Conservation (phyloP, 2,329 filamentous ascomycete species). For the Penicillium sp. region DNA sequence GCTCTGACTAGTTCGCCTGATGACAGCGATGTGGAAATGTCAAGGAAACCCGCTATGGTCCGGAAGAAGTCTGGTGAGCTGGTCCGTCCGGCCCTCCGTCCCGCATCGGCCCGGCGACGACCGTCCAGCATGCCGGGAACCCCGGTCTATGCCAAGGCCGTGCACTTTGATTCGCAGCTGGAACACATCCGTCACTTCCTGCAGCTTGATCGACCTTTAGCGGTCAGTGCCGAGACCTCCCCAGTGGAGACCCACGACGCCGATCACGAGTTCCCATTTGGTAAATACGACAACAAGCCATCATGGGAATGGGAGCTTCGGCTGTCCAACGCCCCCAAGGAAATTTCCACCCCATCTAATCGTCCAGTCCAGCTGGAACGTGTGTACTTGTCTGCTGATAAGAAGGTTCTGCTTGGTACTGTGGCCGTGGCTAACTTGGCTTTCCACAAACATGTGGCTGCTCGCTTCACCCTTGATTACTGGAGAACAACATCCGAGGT, state of each 20-base stretch:
- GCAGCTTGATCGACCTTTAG: conserved; percentile 89
- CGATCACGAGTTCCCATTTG: conserved; percentile 87
- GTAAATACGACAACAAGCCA: conserved; percentile 50
- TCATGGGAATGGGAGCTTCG: conserved; percentile 84
- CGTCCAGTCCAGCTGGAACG: conserved; percentile 75
- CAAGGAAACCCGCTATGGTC: conserved; percentile 82
- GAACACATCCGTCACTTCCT: conserved; percentile 96
- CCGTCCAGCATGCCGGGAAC: conserved; percentile 98
- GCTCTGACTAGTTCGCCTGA: conserved; percentile 43
- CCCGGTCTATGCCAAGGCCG: conserved; percentile 89
- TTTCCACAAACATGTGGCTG: conserved; percentile 85
- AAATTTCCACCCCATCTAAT: conserved; percentile 59
- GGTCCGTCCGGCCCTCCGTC: conserved; percentile 84
- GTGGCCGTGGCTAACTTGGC: conserved; percentile 83
- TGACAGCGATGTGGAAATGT: conserved; percentile 57
- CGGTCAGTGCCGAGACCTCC: conserved; percentile 90
- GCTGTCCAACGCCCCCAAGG: conserved; percentile 75
- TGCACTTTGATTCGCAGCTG: conserved; percentile 96
- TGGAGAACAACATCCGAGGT: conserved; percentile 99
- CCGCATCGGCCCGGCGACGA: conserved; percentile 68
- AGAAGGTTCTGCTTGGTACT: conserved; percentile 79
- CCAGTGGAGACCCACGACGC: conserved; percentile 85
- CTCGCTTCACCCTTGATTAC: conserved; percentile 92
- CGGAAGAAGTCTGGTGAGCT: conserved; percentile 98
- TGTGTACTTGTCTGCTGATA: conserved; percentile 82